Percentiles rank a stretch among this genome's conserved stretches.
phyloP scores from a whole-genome alignment of 257 asterid genomes.

The Przewalskia tangutica region DNA sequence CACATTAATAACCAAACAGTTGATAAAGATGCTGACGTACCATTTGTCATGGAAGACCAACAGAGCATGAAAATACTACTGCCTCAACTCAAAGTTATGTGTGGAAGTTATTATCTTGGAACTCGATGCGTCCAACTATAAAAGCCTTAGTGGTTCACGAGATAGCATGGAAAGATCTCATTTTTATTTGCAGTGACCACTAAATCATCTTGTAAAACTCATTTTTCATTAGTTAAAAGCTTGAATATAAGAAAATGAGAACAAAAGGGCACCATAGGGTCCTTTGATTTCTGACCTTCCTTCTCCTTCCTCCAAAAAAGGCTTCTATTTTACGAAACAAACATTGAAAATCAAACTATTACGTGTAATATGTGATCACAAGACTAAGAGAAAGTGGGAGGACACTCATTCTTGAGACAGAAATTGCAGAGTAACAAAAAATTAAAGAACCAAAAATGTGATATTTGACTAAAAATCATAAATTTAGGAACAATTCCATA shows the following conservation, averaged over 20 bases:
- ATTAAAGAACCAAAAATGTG: too few relatives aligned
- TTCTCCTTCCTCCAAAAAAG: background rate
- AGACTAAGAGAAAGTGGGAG: background rate
- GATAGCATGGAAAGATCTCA: background rate
- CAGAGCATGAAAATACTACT: background rate
- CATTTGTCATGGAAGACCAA: background rate
- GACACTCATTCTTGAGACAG: background rate
- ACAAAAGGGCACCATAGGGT: background rate
- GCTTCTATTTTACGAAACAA: background rate
- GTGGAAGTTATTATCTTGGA: background rate
- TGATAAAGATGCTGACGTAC: background rate
- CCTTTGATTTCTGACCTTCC: background rate
- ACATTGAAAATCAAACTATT: background rate
- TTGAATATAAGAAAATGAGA: background rate
- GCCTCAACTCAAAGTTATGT: background rate
- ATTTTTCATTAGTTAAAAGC: background rate
- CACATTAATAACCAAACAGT: background rate
- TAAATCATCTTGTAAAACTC: background rate
- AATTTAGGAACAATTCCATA: slow-evolving; percentile 12
- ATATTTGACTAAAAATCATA: background rate
- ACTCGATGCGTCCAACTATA: background rate
- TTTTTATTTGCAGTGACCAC: background rate
- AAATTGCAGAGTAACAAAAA: background rate
- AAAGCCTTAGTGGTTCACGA: too few relatives aligned
- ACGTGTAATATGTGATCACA: background rate